phyloP scores from a whole-genome alignment of 1,284 basidiomycete species.

The Peniophora sp. region DNA sequence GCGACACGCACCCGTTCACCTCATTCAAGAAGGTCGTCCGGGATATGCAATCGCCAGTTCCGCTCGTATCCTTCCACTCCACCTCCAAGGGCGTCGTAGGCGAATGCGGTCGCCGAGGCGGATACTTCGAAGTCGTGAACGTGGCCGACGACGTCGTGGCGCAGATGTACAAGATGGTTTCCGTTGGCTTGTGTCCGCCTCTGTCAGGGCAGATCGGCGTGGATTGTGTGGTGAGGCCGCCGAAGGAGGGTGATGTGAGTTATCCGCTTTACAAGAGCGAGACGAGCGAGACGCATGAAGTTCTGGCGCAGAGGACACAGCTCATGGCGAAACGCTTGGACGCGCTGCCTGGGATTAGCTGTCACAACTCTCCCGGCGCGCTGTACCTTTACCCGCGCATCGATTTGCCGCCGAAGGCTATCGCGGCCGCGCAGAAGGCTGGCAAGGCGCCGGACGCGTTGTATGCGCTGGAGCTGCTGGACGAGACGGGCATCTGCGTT shows the following conservation, averaged over 20 bases:
- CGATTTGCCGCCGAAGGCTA: slow-evolving; percentile 61
- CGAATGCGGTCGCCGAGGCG: slow-evolving; percentile 90
- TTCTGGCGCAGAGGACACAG: slow-evolving; percentile 63
- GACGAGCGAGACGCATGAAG: slow-evolving; percentile 71
- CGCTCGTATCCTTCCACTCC: slow-evolving; percentile 91
- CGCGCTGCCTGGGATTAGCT: slow-evolving; percentile 72
- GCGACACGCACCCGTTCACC: slow-evolving; percentile 64
- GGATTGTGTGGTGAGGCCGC: slow-evolving; percentile 85
- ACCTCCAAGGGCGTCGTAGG: slow-evolving; percentile 93
- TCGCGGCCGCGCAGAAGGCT: slow-evolving; percentile 60
- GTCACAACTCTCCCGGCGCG: slow-evolving; percentile 85
- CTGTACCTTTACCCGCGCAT: slow-evolving; percentile 83
- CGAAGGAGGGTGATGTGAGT: slow-evolving; percentile 64
- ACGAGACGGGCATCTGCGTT: slow-evolving; percentile 89
- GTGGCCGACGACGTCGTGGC: slow-evolving; percentile 69
- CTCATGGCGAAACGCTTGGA: slow-evolving; percentile 76
- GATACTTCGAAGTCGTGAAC: slow-evolving; percentile 90
- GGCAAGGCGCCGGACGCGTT: slow-evolving; percentile 84
- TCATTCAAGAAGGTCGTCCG: slow-evolving; percentile 88
- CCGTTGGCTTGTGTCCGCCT: slow-evolving; percentile 83
- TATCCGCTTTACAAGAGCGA: slow-evolving; percentile 78
- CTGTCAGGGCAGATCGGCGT: slow-evolving; percentile 87
- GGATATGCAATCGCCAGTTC: slow-evolving; percentile 52
- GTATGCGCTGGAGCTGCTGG: slow-evolving; percentile 78
- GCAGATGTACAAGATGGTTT: slow-evolving; percentile 92